Base-by-base conservation (phyloP, 208 protist species). In the Crithidia bombi region DNA sequence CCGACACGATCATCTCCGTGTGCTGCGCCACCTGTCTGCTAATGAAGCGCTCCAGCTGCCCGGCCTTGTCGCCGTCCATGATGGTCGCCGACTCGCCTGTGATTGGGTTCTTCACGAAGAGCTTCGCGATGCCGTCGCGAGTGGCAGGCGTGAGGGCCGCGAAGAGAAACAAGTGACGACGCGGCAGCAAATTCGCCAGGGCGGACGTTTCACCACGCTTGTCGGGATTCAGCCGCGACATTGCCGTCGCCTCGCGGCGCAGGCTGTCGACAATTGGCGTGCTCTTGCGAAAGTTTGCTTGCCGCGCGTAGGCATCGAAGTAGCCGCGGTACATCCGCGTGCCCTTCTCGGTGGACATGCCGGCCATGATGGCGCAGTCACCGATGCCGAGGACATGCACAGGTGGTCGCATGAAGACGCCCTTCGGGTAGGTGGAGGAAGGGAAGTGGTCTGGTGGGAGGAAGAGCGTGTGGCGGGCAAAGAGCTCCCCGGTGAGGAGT, bases 81-180 rank as follows among this genome's bases (percentile, higher is more conserved):
- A 93, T 84, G 11, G 91, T 96, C 25, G 87, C 70, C 17, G 89
- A 96, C 73, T 96, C 88, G 17, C 84, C 86, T 25, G 87, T 93
- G 68, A 96, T 82, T 25, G 91, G 83, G 72, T 96, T 96, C 73
- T 94, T 94, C 38, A 96, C 70, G 61, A 94, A 96, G 5, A 96
- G 64, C 62, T 92, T 93, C n/a, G 61, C 73, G 39, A 96, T 90
- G 32, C 73, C 76, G n/a, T 78, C 71, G 55, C 59, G 71, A 44
- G 63, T 76, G 26, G 52, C 71, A n/a, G 71, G 58, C 0, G 76
- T 77, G 38, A 93, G 28, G 5, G 83, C 82, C 39, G 84, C 86
- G 59, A 95, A 92, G 62, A 96, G 81, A 69, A 96, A 96, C 21
- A 96, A 59, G 65, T 95, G 89, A 5, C 92, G 87, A 17, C 78